These are phyloP conservation scores for Erysimum cheiranthoides DNA, from an alignment of 345 rosid species.

Conservation along the genomic window DNA sequence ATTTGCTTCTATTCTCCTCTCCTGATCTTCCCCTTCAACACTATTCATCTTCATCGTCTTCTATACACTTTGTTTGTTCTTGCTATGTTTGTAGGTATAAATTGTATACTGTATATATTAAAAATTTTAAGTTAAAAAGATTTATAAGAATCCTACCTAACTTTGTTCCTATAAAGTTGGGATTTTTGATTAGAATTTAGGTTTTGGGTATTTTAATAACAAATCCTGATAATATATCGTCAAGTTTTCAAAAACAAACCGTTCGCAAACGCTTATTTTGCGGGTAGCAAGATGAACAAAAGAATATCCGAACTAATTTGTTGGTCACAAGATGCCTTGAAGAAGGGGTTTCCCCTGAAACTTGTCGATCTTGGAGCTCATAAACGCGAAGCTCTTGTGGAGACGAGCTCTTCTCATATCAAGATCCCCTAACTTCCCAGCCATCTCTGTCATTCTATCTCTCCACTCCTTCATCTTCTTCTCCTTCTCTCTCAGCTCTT, in stretches of 20 bases:
- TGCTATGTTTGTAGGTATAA: background rate
- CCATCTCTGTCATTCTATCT: conserved; percentile 36
- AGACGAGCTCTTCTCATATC: conserved; percentile 35
- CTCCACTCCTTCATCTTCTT: conserved; percentile 30
- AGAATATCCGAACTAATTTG: conserved; percentile 10
- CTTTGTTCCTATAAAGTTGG: conserved; percentile 2
- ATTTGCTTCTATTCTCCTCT: background rate
- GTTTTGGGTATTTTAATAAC: background rate
- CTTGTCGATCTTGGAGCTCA: conserved; percentile 40
- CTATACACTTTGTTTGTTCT: background rate
- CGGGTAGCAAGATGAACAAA: conserved; percentile 25
- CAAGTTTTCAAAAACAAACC: conserved; percentile 5
- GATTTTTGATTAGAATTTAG: conserved; percentile 1
- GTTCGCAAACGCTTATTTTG: conserved; percentile 10
- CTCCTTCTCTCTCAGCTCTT: conserved; percentile 37
- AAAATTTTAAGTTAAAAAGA: background rate
- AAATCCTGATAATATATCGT: background rate
- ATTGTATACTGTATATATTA: background rate
- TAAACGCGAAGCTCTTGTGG: conserved; percentile 40
- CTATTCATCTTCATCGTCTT: conserved; percentile 18
- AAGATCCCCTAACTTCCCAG: conserved; percentile 32
- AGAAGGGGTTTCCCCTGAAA: conserved; percentile 38
- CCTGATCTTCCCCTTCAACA: background rate
- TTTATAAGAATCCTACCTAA: background rate
- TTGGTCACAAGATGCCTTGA: conserved; percentile 36